Evolutionary conservation across 2,329 filamentous ascomycete genomes (phyloP), one percentile per base, ranked within the genome.

Genomic region (Shiraia sp.): DNA sequence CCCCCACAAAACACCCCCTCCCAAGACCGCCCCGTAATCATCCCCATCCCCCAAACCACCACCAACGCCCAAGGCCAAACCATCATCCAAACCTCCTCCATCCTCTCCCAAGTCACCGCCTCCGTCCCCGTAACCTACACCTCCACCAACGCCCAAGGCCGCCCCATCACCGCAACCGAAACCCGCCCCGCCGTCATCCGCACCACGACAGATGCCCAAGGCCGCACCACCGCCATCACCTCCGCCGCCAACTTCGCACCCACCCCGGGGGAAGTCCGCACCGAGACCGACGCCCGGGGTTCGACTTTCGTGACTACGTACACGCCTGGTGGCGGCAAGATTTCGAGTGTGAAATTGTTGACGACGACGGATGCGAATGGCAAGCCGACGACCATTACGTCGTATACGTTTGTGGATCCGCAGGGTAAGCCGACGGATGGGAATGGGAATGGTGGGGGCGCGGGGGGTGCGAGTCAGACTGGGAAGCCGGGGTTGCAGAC

Each of bases 221-320:
- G 75, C 41, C 57, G 63, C 35, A 52, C 57, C 14, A 61, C 74
- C 29, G 61, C 70, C 24, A 50, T 57, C 19, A 68, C 68, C 0
- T 63, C 61, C 0, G 58, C 65, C 2, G 64, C 60, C n/a, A 47
- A 56, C 22, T 63, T 59, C 33, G 58, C 59, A 3, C 62, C 62
- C 1, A 68, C 66, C 0, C 34, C 51, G 1, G 73, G 73, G 33
- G 64, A 73, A 32, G 68, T 74, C 14, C 57, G 75, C 30, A 77
- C 75, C 8, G 60, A 62, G 12, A 77, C 73, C 9, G 62, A 77
- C 46, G 57, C 50, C 2, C 16, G 46, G 6, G 75, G 75, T 16
- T 47, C 55, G 26, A 71, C 72, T 3, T 68, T 76, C 40, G 49
- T 74, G 36, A 73, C 75, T 2, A 78, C 75, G 1, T 75, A 72